A percentile compares a stretch with the other conserved stretches of the same genome.
These are phyloP conservation scores for Fusarium sambucinum DNA, from an alignment of 2,329 filamentous ascomycete genomes.

Conservation along the genomic window DNA sequence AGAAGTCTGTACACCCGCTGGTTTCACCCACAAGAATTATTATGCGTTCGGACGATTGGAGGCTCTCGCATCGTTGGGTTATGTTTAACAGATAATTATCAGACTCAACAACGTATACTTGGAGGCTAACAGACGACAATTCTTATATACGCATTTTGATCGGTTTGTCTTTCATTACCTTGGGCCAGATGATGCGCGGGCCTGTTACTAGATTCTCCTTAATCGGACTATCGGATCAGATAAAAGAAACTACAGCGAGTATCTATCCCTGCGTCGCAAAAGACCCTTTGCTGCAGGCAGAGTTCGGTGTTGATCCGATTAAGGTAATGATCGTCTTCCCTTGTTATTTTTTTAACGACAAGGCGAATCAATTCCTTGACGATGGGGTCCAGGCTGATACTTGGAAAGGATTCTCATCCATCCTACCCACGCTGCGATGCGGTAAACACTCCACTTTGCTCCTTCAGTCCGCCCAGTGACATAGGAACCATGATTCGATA, in stretches of 20 bases:
- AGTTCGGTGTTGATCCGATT: constrained; percentile 3
- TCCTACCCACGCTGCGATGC: constrained; percentile 13
- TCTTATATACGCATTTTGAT: not conserved
- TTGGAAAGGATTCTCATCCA: constrained; percentile 16
- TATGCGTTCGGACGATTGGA: not conserved
- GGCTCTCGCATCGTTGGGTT: not conserved
- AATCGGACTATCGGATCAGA: constrained; percentile 39
- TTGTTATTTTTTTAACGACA: constrained; percentile 3
- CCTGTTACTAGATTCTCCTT: constrained; percentile 2
- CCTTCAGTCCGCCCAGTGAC: not conserved
- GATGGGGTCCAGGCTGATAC: not conserved
- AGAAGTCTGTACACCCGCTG: not conserved
- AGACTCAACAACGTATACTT: not conserved
- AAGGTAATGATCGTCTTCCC: constrained; percentile 23
- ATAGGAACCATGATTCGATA: constrained; percentile 3
- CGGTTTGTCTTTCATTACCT: not conserved
- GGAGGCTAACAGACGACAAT: not conserved
- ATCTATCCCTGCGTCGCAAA: constrained; percentile 27
- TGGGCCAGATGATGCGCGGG: not conserved
- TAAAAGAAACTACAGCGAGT: constrained; percentile 17
- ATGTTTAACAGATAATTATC: not conserved
- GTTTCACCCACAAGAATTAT: not conserved
- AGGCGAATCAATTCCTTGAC: not conserved
- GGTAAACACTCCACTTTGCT: constrained; percentile 21
- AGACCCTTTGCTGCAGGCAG: constrained; percentile 5